phyloP scores from a whole-genome alignment of 495 filamentous ascomycete genomes.

The Penicillium dipodomyicola region DNA sequence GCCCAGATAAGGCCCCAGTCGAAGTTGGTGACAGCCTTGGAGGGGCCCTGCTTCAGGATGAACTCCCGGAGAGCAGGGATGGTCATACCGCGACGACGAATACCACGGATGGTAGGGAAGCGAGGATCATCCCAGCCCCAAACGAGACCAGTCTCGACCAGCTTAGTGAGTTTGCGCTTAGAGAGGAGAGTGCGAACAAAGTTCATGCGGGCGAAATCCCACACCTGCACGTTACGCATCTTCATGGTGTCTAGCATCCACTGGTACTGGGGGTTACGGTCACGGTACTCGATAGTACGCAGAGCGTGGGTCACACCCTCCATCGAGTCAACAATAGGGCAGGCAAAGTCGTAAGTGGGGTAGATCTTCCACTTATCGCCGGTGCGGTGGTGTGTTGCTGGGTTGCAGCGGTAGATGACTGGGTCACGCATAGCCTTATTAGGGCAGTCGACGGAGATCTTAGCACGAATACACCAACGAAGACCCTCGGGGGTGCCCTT shows the following conservation, averaged over 20 bases:
- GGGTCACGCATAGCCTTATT: conserved; percentile 89
- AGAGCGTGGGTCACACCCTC: conserved; percentile 95
- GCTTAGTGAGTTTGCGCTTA: conserved; percentile 92
- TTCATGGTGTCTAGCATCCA: conserved; percentile 89
- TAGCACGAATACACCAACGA: conserved; percentile 83
- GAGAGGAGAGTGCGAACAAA: conserved; percentile 87
- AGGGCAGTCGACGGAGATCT: conserved; percentile 77
- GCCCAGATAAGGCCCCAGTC: conserved; percentile 94
- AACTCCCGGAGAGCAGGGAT: conserved; percentile 85
- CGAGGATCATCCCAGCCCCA: conserved; percentile 94
- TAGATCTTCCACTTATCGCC: conserved; percentile 91
- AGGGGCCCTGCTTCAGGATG: conserved; percentile 89
- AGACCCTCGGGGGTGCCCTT: conserved; percentile 69
- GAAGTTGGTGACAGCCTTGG: conserved; percentile 81
- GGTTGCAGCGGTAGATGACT: conserved; percentile 87
- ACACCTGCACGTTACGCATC: conserved; percentile 86
- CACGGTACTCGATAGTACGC: conserved; percentile 93
- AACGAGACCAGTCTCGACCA: conserved; percentile 81
- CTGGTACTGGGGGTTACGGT: conserved; percentile 95
- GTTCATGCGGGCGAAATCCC: conserved; percentile 97
- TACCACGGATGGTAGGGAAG: conserved; percentile 92
- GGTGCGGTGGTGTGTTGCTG: conserved; percentile 82
- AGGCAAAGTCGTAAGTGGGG: conserved; percentile 93
- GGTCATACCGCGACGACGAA: conserved; percentile 86
- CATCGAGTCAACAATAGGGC: conserved; percentile 83